Evolutionary conservation across 108 stramenopile genomes (phyloP).

Genomic region (Pseudonitzschia multiseries): DNA sequence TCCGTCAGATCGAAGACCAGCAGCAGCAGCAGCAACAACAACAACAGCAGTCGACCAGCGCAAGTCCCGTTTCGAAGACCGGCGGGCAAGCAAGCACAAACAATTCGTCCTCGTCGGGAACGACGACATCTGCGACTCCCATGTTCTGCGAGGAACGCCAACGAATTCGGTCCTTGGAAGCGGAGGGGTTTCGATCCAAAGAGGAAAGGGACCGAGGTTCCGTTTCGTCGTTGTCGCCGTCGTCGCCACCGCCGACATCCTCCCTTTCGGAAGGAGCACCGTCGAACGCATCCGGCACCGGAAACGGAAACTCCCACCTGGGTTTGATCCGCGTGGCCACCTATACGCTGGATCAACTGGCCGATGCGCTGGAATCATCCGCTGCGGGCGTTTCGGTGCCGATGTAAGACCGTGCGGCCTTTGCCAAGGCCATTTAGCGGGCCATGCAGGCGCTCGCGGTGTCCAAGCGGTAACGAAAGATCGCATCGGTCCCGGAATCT

Average conservation of each 20-base stretch:
- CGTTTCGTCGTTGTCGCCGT: neutral
- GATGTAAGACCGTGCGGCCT: conserved; percentile 32
- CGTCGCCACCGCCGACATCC: no score
- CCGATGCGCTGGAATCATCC: conserved; percentile 19
- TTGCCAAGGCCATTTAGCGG: conserved; percentile 38
- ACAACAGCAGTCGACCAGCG: neutral
- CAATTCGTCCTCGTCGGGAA: no score
- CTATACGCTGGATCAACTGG: conserved; percentile 37
- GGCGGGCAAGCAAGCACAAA: neutral
- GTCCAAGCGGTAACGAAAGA: neutral
- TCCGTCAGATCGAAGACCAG: conserved; percentile 13
- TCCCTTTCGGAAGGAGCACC: no score
- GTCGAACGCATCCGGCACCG: neutral
- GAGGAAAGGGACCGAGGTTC: neutral
- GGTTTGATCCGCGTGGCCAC: conserved; percentile 40
- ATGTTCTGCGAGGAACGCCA: conserved; percentile 38
- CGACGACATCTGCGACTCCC: conserved; percentile 9
- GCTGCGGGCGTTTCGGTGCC: conserved; percentile 10
- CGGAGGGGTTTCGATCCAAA: conserved; percentile 24
- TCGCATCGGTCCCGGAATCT: no score
- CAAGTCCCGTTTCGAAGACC: neutral
- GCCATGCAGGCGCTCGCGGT: conserved; percentile 41
- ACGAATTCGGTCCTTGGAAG: conserved; percentile 30
- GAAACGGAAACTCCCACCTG: conserved; percentile 12
- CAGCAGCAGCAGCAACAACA: conserved; percentile 7